phyloP scores from a whole-genome alignment of 176 grass and related monocot species.

The Carex myosuroides region DNA sequence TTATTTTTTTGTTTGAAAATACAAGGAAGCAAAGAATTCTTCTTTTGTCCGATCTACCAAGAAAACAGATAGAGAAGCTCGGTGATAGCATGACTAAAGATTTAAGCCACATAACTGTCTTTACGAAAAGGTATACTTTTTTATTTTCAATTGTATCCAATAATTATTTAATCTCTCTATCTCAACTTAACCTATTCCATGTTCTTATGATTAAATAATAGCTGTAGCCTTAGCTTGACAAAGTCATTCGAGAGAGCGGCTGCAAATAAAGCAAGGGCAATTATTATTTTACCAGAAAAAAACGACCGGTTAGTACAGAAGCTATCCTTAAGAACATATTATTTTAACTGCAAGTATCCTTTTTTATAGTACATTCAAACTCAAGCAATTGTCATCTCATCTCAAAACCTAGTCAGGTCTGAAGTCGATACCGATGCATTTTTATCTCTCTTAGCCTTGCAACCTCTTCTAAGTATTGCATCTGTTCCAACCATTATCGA shows the following conservation, averaged over 20 bases:
- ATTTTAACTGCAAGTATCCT: constrained; percentile 9
- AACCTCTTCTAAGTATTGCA: constrained; percentile 63
- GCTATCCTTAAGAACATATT: not conserved
- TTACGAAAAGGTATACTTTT: constrained; percentile 72
- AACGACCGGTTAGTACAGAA: constrained; percentile 56
- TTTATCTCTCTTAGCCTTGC: constrained; percentile 81
- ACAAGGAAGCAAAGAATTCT: constrained; percentile 97
- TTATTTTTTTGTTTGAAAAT: constrained; percentile 27
- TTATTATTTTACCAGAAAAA: constrained; percentile 72
- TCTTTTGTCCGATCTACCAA: constrained; percentile 86
- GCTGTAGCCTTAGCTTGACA: constrained; percentile 86
- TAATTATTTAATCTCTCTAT: constrained; percentile 22
- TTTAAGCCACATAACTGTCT: constrained; percentile 80
- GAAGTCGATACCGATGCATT: constrained; percentile 99
- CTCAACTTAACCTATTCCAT: constrained; percentile 20
- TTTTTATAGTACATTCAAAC: constrained; percentile 24
- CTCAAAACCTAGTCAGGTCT: constrained; percentile 66
- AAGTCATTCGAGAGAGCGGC: constrained; percentile 96
- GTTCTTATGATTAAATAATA: constrained; percentile 36
- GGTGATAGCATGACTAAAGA: constrained; percentile 78
- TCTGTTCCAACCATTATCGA: constrained; percentile 82
- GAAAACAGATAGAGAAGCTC: constrained; percentile 87
- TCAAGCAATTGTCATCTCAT: not conserved
- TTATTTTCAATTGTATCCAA: not conserved
- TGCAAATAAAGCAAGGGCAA: constrained; percentile 82